Evolutionary conservation across 495 filamentous ascomycete genomes (phyloP), one percentile per base, ranked within the genome.

Genomic region (Hypoxylon crocopeplum): DNA sequence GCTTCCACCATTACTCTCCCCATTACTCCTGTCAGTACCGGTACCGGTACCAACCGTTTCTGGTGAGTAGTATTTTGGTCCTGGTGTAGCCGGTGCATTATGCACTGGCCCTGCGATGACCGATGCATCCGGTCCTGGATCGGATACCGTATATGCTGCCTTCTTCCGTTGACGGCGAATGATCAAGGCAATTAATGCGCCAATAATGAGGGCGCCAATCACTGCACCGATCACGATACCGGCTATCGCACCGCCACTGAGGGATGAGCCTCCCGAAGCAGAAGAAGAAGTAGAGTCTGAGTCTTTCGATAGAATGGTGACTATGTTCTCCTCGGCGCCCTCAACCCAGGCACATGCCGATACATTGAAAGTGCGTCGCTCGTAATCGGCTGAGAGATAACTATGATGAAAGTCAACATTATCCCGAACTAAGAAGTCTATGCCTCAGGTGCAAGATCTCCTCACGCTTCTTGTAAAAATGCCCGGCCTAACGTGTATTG

Each of bases 311-410:
- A 55, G 19, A 25, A 71, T 77, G 2, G 76, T 56, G 16, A 76
- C 51, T 39, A 79, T 66, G 25, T 73, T 67, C 38, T 71, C 48
- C 15, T 40, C 5, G 6, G 62, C 67, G 21, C 69, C 74, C 44
- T 72, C 69, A 20, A 64, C 52, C 64, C 72, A 81, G 0, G 56
- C 49, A 53, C 69, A 72, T 5, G 78, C 73, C 0, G 72, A 77
- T 7, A 83, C 67, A 45, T 77, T 3, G 69, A 37, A 10, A 77
- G 58, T 0, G 68, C 11, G 4, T 3, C 37, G 37, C 37, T 40
- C 37, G 37, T 40, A 40, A 17, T 40, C 37, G 37, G 37, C 37
- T 22, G 37, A 5, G 37, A 40, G 37, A 40, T 40, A n/a, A n/a
- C n/a, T n/a, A n/a, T n/a, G n/a, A n/a, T n/a, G n/a, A n/a, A n/a